Percentiles rank a stretch among this genome's conserved stretches.
Conservation (phyloP, 148 eudicot species). For the Silene latifolia region DNA sequence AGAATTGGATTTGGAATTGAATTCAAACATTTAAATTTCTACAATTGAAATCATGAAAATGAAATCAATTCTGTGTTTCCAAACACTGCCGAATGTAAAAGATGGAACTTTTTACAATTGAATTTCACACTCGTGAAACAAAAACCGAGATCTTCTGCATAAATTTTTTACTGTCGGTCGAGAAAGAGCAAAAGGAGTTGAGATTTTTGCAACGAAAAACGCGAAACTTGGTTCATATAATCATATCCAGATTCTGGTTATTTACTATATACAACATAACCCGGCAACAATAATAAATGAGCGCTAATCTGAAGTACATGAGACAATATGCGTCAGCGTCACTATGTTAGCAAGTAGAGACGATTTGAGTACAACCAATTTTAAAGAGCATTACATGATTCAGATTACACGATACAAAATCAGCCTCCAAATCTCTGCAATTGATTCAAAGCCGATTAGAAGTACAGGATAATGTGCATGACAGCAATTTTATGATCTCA, state of each 20-base stretch:
- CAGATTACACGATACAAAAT: constrained; percentile 12
- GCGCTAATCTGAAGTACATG: constrained; percentile 16
- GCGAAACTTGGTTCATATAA: neutral
- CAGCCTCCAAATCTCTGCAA: constrained; percentile 12
- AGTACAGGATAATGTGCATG: constrained; percentile 1
- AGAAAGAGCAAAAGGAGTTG: neutral
- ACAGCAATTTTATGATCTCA: constrained; percentile 51
- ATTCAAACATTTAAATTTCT: too few relatives aligned
- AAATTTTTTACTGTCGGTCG: neutral
- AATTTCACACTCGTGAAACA: neutral
- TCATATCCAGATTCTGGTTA: constrained; percentile 17
- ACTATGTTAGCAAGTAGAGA: neutral
- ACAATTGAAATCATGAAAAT: too few relatives aligned
- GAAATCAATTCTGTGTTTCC: too few relatives aligned
- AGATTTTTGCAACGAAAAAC: neutral
- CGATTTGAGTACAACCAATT: constrained; percentile 10
- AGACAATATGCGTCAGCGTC: neutral
- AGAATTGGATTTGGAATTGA: too few relatives aligned
- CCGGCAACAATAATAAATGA: neutral
- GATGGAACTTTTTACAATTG: too few relatives aligned
- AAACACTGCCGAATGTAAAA: too few relatives aligned
- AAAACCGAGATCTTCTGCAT: neutral
- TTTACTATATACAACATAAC: constrained; percentile 20
- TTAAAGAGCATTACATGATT: constrained; percentile 16
- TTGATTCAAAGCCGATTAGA: constrained; percentile 6